Conservation (phyloP, 192 early-diverging fungal genomes). For the Mortierella alpina region DNA sequence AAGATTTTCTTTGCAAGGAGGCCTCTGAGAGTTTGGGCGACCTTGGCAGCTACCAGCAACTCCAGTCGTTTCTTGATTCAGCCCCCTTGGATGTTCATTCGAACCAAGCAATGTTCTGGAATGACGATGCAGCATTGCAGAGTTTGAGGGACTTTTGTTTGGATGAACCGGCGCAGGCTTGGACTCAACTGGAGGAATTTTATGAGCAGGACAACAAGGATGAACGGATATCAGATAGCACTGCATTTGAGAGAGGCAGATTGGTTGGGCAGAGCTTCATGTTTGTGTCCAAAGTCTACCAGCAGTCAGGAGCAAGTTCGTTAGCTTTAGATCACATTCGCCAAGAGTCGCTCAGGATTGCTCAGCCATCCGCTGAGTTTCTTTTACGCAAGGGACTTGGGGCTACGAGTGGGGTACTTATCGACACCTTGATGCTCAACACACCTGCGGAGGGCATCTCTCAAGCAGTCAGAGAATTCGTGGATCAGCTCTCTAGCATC, state of each 20-base stretch:
- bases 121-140: constrained; percentile 15
- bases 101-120: constrained; percentile 32
- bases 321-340: constrained; percentile 18
- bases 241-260: constrained; percentile 12
- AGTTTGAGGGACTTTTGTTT: constrained; percentile 25
- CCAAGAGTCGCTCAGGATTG: constrained; percentile 10
- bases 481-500: constrained; percentile 19
- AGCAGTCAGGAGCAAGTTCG: background rate
- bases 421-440: constrained; percentile 48
- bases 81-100: constrained; percentile 19
- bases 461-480: constrained; percentile 30
- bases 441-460: constrained; percentile 11
- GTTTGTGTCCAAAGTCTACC: constrained; percentile 35
- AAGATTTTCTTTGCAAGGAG: constrained; percentile 31
- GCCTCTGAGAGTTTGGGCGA: constrained; percentile 31
- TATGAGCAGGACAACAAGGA: constrained; percentile 6
- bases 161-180: constrained; percentile 19
- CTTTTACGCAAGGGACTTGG: constrained; percentile 15
- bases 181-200: constrained; percentile 32
- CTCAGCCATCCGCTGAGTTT: constrained; percentile 27
- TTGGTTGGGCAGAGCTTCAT: constrained; percentile 21
- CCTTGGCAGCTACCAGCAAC: constrained; percentile 37
- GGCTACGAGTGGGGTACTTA: constrained; percentile 6
- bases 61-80: constrained; percentile 40
- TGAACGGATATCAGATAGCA: background rate